Base-by-base conservation (phyloP, 177 flowering plant species). In the Vitis hybrid region DNA sequence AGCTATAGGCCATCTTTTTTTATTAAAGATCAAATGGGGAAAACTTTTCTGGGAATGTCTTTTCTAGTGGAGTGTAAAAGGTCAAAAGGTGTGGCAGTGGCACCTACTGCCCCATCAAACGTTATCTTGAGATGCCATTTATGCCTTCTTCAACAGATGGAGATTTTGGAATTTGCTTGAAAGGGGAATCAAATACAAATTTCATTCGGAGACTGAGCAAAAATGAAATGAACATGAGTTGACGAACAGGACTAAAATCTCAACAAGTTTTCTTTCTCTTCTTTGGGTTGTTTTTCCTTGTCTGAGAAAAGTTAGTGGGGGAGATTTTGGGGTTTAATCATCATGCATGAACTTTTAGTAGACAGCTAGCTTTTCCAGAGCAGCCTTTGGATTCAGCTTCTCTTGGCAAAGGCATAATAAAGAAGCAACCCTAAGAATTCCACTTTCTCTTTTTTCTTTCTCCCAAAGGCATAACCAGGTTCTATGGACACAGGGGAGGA, bases 41-140 rank as follows among this genome's bases (percentile, higher is more conserved):
- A 59, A 17, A 20, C 62, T 24, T 72, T 67, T 64, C 64, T 61
- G 49, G 74, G 83, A 78, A 82, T 78, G 84, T 82, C 85, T 76
- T 82, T 74, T 77, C 85, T 64, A 70, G 81, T 73, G 81, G 77
- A 73, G 71, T 68, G 62, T 58, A 74, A 74, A 76, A 69, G 77
- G 86, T 78, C 76, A 74, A 80, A 78, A 68, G 73, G 65, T 67
- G 58, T 67, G 73, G 68, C 65, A 76, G 53, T 67, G 73, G 68
- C 65, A 76, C 74, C 78, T 73, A 78, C 74, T 68, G 65, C 67
- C 74, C 73, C 68, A 63, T 59, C 53, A 51, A 52, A 61, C 58
- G 63, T 65, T 71, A 41, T 41, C 9, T 4, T 41, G 46, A 41
- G 46, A 41, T 8, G 46, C 46, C 46, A 41, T 41, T 41, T 41